Conservation (phyloP, 2,329 filamentous ascomycete species). For the Endothia cerciana region DNA sequence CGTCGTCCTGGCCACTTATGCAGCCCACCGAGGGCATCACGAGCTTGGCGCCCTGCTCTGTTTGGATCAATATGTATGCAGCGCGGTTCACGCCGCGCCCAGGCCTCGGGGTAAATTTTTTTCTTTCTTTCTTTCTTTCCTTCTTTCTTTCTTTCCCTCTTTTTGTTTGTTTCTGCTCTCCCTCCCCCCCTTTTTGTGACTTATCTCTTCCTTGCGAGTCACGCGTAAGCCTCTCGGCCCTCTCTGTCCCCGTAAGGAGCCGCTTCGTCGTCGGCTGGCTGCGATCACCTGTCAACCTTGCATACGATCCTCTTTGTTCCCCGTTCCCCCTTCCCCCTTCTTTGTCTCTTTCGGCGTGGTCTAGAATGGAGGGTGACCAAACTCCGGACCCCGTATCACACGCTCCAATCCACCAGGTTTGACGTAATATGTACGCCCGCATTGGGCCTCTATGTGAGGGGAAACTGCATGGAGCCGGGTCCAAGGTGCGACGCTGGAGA, state of each 20-base stretch:
- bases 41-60: neutral
- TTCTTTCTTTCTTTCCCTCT: neutral
- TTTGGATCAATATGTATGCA: no score
- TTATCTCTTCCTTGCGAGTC: neutral
- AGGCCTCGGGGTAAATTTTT: no score
- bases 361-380: no score
- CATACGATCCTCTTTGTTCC: no score
- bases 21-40: constrained; percentile 1
- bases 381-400: neutral
- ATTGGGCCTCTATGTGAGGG: neutral
- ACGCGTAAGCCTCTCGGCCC: neutral
- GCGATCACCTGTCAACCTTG: no score
- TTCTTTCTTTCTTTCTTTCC: neutral
- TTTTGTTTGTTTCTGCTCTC: neutral
- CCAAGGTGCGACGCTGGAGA: neutral
- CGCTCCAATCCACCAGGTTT: neutral
- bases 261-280: no score
- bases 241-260: no score
- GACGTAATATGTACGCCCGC: neutral
- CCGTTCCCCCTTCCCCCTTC: no score
- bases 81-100: no score
- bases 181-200: no score
- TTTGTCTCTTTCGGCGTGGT: no score
- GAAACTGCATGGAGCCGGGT: constrained; percentile 12
- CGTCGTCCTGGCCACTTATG: neutral